Evolutionary conservation across 2,329 filamentous ascomycete species (phyloP).

Genomic region (Diplodia seriata): DNA sequence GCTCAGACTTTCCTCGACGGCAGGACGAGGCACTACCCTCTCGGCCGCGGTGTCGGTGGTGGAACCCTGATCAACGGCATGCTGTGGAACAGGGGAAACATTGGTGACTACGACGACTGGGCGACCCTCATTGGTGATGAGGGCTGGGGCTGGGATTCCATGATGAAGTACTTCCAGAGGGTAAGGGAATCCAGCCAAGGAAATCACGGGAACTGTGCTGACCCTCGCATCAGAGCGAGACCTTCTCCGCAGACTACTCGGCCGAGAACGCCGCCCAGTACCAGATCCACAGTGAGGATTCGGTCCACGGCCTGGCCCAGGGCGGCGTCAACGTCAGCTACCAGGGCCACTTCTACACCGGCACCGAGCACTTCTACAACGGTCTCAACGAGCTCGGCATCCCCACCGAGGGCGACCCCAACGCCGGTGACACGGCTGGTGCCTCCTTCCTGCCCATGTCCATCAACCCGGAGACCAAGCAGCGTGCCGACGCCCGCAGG

Average conservation of each 20-base stretch:
- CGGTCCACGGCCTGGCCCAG: conserved; percentile 36
- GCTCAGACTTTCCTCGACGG: conserved; percentile 37
- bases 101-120: conserved; percentile 35
- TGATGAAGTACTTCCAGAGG: conserved; percentile 45
- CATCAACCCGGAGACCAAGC: conserved; percentile 41
- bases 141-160: conserved; percentile 42
- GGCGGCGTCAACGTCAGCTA: conserved; percentile 40
- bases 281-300: conserved; percentile 39
- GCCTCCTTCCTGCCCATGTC: conserved; percentile 36
- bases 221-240: conserved; percentile 36
- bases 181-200: conserved; percentile 13
- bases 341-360: conserved; percentile 38
- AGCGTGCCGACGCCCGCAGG: conserved; percentile 40
- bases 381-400: conserved; percentile 31
- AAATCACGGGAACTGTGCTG: background rate
- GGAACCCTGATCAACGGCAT: conserved; percentile 35
- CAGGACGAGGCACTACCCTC: conserved; percentile 26
- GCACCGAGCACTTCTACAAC: conserved; percentile 37
- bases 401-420: conserved; percentile 22
- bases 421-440: conserved; percentile 12
- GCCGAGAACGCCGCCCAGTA: conserved; percentile 37
- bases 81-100: conserved; percentile 30
- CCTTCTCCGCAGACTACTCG: conserved; percentile 37
- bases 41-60: conserved; percentile 35
- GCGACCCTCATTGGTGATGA: conserved; percentile 28